Base-by-base conservation (phyloP, 2,329 filamentous ascomycete genomes). In the Stenocarpella maydis region DNA sequence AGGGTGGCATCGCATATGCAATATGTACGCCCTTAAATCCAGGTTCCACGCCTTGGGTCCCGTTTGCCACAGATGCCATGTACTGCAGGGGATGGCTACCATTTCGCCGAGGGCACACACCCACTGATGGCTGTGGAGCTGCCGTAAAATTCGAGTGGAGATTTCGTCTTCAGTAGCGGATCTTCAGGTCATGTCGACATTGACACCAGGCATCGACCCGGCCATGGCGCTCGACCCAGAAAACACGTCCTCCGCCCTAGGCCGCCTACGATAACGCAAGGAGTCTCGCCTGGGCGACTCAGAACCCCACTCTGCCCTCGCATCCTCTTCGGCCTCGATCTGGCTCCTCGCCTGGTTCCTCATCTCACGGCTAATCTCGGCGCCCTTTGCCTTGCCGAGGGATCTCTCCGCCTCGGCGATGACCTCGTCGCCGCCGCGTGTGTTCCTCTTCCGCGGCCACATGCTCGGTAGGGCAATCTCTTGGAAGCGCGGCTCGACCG, bases 371-470 rank as follows among this genome's bases (percentile, higher is more conserved):
- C 82, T 80, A 17, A 84, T 77, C 39, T 90, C 87, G 55, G 84
- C 86, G 21, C 87, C 85, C 75, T 86, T 88, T 7, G 82, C 80
- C 63, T 87, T 85, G 53, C 85, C 81, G n/a, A 85, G 79, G 10
- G 86, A 86, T 5, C 80, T 78, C n/a, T 78, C 78, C 47, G 78
- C 80, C 45, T 85, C 85, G 6, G 83, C 79, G 37, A 85, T 79
- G 4, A 80, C 80, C 26, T 91, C 89, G 24, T 91, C 90, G 1
- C 91, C 91, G 5, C 92, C 92, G 31, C 93, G 83, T 0, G 93
- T 94, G 74, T 94, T 97, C 82, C 90, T 91, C 83, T 95, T 95
- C 55, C 92, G 84, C 1, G 93, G 93, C 93, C 93, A 97, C 70
- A 96, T 78, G 74, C 89, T 94, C 0, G 93, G 93, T 10, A 97